These are phyloP conservation scores for Tetrahymena elliotti DNA, from an alignment of 73 alveolate species.

Conservation along the genomic window DNA sequence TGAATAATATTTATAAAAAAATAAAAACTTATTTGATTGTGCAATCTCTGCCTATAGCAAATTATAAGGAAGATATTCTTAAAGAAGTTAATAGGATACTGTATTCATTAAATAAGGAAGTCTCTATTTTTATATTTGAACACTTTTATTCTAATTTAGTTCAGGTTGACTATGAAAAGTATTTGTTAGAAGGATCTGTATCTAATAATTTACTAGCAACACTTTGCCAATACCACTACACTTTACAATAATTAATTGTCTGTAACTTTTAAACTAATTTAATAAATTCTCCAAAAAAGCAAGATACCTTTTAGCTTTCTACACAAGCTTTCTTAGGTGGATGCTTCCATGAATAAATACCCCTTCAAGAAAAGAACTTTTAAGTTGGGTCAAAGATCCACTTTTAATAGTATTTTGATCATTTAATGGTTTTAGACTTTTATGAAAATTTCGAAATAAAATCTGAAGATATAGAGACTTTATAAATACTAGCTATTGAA, in stretches of 20 bases:
- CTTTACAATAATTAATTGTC: neutral
- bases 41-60: neutral
- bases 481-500: neutral
- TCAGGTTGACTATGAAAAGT: neutral
- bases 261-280: neutral
- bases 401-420: neutral
- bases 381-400: neutral
- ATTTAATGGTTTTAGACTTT: neutral
- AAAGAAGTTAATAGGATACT: neutral
- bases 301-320: neutral
- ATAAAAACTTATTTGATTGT: neutral
- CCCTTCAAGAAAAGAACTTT: neutral
- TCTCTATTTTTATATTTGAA: neutral
- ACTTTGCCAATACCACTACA: neutral
- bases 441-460: neutral
- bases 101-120: neutral
- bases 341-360: neutral
- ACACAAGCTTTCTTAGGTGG: neutral
- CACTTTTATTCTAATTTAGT: neutral
- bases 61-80: neutral
- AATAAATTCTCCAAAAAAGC: neutral
- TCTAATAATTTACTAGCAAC: neutral
- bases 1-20: neutral
- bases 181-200: neutral
- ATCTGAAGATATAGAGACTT: neutral